These are phyloP conservation scores for Lentinula sp. DNA, from an alignment of 768 basidiomycete genomes.

Conservation along the genomic window DNA sequence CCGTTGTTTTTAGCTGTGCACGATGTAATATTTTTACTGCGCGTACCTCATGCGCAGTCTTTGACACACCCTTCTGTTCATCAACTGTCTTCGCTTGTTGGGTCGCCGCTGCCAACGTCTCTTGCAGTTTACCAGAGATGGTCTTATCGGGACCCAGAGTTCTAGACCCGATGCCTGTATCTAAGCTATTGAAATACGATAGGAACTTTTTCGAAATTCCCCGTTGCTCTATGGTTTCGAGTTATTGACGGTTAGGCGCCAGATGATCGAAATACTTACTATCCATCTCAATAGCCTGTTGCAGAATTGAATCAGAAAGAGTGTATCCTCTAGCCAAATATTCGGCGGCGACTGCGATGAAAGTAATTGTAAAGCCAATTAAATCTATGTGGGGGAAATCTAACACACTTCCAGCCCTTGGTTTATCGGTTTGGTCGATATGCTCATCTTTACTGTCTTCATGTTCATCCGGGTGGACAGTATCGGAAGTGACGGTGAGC, in stretches of 20 bases:
- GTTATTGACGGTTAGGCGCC: no score
- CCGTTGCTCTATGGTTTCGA: constrained; percentile 47
- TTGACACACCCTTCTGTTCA: constrained; percentile 72
- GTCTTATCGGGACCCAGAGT: constrained; percentile 80
- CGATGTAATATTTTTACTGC: background rate
- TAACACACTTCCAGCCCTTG: constrained; percentile 70
- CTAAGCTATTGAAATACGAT: constrained; percentile 67
- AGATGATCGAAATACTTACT: constrained; percentile 25
- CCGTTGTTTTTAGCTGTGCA: background rate
- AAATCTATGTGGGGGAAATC: background rate
- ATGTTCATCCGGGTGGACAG: constrained; percentile 46
- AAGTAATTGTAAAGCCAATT: background rate
- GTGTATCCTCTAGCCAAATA: constrained; percentile 88
- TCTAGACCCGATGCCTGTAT: constrained; percentile 61
- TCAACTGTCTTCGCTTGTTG: constrained; percentile 72
- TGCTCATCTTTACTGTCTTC: constrained; percentile 32
- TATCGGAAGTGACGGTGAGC: constrained; percentile 68
- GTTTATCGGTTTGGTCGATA: constrained; percentile 78
- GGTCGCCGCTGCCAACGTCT: constrained; percentile 55
- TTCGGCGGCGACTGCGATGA: constrained; percentile 73
- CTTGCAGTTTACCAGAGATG: constrained; percentile 65
- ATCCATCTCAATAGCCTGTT: constrained; percentile 78
- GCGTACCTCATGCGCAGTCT: constrained; percentile 62
- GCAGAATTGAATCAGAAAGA: constrained; percentile 72
- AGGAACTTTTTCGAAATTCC: constrained; percentile 89